Evolutionary conservation across 176 grass and related monocot species (phyloP), one percentile per base, ranked within the genome.

Genomic region (Oryza meyeriana): DNA sequence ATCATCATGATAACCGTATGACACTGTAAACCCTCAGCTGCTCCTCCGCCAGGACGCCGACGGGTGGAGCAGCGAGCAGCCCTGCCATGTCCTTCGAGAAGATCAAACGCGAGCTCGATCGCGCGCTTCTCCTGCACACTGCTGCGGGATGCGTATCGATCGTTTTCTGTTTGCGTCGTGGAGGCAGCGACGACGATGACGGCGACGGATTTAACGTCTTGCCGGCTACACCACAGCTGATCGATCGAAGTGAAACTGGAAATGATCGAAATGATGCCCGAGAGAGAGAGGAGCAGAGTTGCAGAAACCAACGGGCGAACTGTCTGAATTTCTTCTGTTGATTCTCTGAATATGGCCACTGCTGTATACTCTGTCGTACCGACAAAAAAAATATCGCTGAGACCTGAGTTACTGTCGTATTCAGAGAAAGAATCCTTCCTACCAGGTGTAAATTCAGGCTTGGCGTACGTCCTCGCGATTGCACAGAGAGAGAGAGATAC

Each of bases 161-260:
- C 71, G 71, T 76, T 85, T 84, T 85, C 87, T 55, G 78, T 18
- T 78, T 59, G 22, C n/a, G 55, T 59, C 55, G 55, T 25, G 55
- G 55, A 59, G 55, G 55, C 55, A 59, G 18, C 48, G 18, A 8
- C 48, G 48, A 22, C 52, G 20, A n/a, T 18, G 47, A 52, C 48
- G 48, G 18, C 52, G 55, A 59, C n/a, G 22, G 50, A 55, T 55
- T 55, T 22, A 55, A 55, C 50, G 7, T 55, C 50, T n/a, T 9
- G 50, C 50, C 50, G 20, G 50, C 45, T 48, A 42, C 45, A 11
- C 50, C 20, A 22, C 48, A 58, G 52, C 22, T 58, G 20, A 58
- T 58, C 22, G 22, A 24, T 10, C 22, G 8, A n/a, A 20, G 48
- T 22, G 1, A 20, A 5, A 18, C 0, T 22, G 24, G 52, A 9